A percentile compares a stretch with the other conserved stretches of the same genome.
Conservation (phyloP, 1,139 yeast genomes). For the Taphrina sp. region DNA sequence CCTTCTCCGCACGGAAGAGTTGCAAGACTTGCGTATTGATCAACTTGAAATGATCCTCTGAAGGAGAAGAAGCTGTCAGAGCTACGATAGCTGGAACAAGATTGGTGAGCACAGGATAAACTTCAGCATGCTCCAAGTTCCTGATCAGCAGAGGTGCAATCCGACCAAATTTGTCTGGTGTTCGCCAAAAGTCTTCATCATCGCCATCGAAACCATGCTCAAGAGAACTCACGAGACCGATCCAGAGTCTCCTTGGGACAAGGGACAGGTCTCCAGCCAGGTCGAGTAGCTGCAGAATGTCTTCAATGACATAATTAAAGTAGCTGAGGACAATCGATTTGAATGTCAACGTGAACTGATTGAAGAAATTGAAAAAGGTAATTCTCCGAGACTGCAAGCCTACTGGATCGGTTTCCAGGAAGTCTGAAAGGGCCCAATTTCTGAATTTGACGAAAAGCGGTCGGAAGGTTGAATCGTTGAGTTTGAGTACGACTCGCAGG, state of each 20-base stretch:
- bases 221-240: conserved; percentile 40
- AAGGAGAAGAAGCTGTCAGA: conserved; percentile 65
- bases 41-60: conserved; percentile 79
- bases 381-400: conserved; percentile 57
- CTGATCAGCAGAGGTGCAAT: conserved; percentile 60
- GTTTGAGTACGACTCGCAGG: conserved; percentile 75
- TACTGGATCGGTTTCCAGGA: conserved; percentile 55
- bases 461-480: conserved; percentile 89
- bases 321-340: conserved; percentile 86
- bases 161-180: conserved; percentile 76
- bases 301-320: conserved; percentile 78
- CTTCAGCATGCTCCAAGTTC: conserved; percentile 51
- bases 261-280: conserved; percentile 44
- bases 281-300: conserved; percentile 58
- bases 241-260: conserved; percentile 35
- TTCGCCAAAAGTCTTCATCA: conserved; percentile 50
- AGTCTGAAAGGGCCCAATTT: conserved; percentile 88
- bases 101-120: conserved; percentile 14
- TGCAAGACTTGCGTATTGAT: conserved; percentile 56
- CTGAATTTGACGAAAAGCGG: conserved; percentile 83
- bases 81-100: conserved; percentile 58
- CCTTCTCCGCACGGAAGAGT: conserved; percentile 51
- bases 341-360: conserved; percentile 65
- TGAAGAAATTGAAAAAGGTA: conserved; percentile 83
- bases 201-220: conserved; percentile 31